Percentiles rank a stretch among this genome's conserved stretches.
These are phyloP conservation scores for Solanum chiquidenum DNA, from an alignment of 257 asterid species.

Conservation along the genomic window DNA sequence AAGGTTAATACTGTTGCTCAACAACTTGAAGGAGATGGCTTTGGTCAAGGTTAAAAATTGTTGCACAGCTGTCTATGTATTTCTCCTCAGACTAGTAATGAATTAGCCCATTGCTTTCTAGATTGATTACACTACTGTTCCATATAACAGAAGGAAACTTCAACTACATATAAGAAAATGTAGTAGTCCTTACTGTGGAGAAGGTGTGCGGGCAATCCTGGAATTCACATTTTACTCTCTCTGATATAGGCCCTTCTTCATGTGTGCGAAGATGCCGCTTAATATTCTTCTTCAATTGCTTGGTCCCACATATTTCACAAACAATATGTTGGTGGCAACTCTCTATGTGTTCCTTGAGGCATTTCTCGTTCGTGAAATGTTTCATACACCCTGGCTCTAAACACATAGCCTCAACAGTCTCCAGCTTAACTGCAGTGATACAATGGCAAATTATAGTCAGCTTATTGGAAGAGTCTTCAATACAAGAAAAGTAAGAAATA, in stretches of 20 bases:
- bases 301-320: conserved; percentile 68
- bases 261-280: conserved; percentile 76
- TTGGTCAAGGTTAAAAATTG: neutral
- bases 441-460: neutral
- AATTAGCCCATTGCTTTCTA: neutral
- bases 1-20: neutral
- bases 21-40: neutral
- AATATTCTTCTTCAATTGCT: conserved; percentile 74
- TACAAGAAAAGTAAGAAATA: neutral
- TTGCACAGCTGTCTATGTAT: neutral
- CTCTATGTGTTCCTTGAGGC: conserved; percentile 64
- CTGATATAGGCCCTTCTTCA: conserved; percentile 23
- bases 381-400: conserved; percentile 81
- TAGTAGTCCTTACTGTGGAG: conserved; percentile 41
- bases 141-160: neutral
- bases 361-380: conserved; percentile 53
- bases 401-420: conserved; percentile 66
- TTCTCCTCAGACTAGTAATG: neutral
- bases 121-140: neutral
- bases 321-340: conserved; percentile 53
- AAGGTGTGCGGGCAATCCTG: conserved; percentile 50
- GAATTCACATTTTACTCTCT: conserved; percentile 44
- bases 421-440: conserved; percentile 57
- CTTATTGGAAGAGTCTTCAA: neutral
- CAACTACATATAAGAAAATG: neutral